Base-by-base conservation (phyloP, 176 grass and related monocot genomes). In the Avena atlantica region DNA sequence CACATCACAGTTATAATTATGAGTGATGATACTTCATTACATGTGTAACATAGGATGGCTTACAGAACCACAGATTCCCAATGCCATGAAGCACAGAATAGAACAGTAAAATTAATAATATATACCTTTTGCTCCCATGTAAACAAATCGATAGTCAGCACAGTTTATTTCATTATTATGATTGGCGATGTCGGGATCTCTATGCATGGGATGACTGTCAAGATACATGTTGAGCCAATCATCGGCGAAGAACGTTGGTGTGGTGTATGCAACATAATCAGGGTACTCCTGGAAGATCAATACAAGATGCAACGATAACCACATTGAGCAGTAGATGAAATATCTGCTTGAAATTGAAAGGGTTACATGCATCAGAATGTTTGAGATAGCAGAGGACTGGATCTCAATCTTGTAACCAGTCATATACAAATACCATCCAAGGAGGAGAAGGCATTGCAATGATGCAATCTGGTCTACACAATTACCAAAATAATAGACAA, bases 141-240 rank as follows among this genome's bases (percentile, higher is more conserved):
- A 98, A 90, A 95, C 93, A 89, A 98, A 98, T n/a, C 93, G 86
- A 76, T 98, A 98, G 66, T 98, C 92, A n/a, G 93, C 70, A 95
- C 92, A 98, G 78, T 95, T 95, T 63, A 90, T 73, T 92, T 98
- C 96, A 84, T 98, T 98, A 94, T 92, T 90, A 89, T 95, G 84
- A 65, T 58, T 89, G 85, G 83, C 50, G 50, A 95, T 94, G 86
- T 98, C 96, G 80, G 90, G 82, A 90, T 98, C 93, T 88, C 92
- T 88, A 94, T 98, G 96, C 64, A 98, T 85, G 40, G 68, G 83
- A 86, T 98, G 96, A 84, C 81, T 98, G 78, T 98, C 92, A 82
- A 98, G 93, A 89, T 98, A 95, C 75, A 94, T 80, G 81, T 98
- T 98, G 85, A 98, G 92, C 92, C 96, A 98, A 81, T 98, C 96